Conservation (phyloP, 768 basidiomycete genomes). For the Lepiota venenata region DNA sequence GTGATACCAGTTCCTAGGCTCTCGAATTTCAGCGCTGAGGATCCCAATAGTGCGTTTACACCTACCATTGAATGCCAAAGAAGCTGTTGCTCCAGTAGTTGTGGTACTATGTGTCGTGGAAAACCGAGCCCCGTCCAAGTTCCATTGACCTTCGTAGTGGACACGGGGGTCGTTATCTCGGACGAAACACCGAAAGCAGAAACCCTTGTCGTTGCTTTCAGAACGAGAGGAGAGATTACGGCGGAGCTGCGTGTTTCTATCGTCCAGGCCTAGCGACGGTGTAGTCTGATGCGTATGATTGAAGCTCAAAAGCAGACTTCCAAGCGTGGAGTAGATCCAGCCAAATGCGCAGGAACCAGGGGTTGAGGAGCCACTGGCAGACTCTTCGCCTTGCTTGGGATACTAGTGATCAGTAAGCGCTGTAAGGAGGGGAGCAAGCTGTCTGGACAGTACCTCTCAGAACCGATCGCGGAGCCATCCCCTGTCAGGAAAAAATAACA, state of each 20-base stretch:
- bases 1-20: slow-evolving; percentile 40
- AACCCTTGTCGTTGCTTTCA: neutral
- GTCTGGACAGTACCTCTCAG: slow-evolving; percentile 4
- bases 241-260: neutral
- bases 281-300: neutral
- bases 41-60: neutral
- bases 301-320: neutral
- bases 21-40: neutral
- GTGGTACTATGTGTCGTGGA: slow-evolving; percentile 36
- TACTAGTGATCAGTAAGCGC: neutral
- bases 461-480: slow-evolving; percentile 13
- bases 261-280: neutral
- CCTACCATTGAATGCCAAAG: slow-evolving; percentile 37
- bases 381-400: neutral
- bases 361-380: neutral
- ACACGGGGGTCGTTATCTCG: slow-evolving; percentile 35
- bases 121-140: slow-evolving; percentile 21
- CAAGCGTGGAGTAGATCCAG: neutral
- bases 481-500: neutral
- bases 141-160: slow-evolving; percentile 33
- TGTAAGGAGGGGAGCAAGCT: neutral
- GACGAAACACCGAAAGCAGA: slow-evolving; percentile 19
- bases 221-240: neutral
- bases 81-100: slow-evolving; percentile 26
- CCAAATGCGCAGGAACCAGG: neutral